Base-by-base conservation (phyloP, 169 alveolate genomes). In the Plasmodium reichenowi region DNA sequence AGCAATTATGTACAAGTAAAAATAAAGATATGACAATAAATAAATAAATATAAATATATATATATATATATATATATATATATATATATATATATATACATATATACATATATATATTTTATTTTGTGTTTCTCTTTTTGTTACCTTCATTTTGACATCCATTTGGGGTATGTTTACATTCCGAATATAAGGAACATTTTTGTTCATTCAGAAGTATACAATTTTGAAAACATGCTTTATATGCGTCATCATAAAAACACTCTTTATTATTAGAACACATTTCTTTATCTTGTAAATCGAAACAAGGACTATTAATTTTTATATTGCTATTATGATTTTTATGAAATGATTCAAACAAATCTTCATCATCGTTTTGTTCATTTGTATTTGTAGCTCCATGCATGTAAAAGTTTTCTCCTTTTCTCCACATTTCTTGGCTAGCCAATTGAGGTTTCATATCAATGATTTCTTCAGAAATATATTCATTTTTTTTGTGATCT, bases 61-160 rank as follows among this genome's bases (percentile, higher is more conserved):
- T 5, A 24, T 10, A 24, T 3, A 20, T 5, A 13, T 12, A 38
- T 5, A 60, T 60, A 63, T 2, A 63, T 24, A 29, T 4, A 15
- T 24, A 64, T 4, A 29, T 32, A 29, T 5, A 24, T 10, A 24
- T 3, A 20, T 5, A 13, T 12, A 38, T 64, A 32, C 32, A 26
- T 7, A 20, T 15, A 9, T 26, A 17, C 4, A 7, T 59, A 7
- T 15, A 59, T 59, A 32, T 32, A 4, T 32, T 32, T 4, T 32
- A 32, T 32, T 32, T 4, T 32, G 45, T 32, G 45, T 32, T 32
- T 32, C 2, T 32, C 8, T 32, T 32, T 32, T 32, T 32, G 7
- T 9, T 76, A 76, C 89, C 89, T 64, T 76, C 71, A 66, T 76
- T 76, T 66, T 76, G 72, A 47, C 89, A 76, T 12, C 78, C 71